These are phyloP conservation scores for Cytospora piceae DNA, from an alignment of 2,329 filamentous ascomycete species.

Conservation along the genomic window DNA sequence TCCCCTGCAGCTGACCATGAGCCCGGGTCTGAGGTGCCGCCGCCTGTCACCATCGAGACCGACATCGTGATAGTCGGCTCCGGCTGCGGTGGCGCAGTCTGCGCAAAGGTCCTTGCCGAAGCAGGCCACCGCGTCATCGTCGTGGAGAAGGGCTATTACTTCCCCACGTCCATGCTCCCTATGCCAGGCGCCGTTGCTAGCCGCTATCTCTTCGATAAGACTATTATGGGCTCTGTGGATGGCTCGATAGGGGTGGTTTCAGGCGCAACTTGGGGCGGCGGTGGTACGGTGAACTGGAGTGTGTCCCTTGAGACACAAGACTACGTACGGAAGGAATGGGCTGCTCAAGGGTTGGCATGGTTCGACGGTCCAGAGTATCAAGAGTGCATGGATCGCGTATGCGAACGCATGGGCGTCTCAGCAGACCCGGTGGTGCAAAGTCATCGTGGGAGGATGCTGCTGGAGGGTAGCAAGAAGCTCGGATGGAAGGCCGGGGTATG, in stretches of 20 bases:
- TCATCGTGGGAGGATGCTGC: constrained; percentile 68
- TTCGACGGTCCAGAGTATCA: constrained; percentile 78
- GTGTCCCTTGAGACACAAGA: constrained; percentile 67
- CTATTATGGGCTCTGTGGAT: constrained; percentile 57
- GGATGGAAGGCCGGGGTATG: constrained; percentile 72
- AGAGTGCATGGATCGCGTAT: constrained; percentile 77
- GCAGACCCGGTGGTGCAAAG: constrained; percentile 72
- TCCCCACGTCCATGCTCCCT: constrained; percentile 69
- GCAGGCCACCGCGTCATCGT: constrained; percentile 76
- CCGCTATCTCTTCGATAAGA: constrained; percentile 71
- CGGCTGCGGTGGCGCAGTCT: constrained; percentile 82
- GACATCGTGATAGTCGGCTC: constrained; percentile 88
- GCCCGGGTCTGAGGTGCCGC: constrained; percentile 33
- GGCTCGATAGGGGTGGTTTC: constrained; percentile 62
- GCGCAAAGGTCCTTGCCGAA: constrained; percentile 78
- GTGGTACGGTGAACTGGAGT: constrained; percentile 84
- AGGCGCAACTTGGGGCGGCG: constrained; percentile 77
- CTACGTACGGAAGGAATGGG: constrained; percentile 82
- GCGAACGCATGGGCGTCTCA: constrained; percentile 75
- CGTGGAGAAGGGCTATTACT: constrained; percentile 79
- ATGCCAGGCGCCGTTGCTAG: constrained; percentile 66
- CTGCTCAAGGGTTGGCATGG: constrained; percentile 68
- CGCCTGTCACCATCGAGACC: constrained; percentile 67
- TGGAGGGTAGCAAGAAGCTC: constrained; percentile 74
- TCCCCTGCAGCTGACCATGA: constrained; percentile 33